A percentile compares a stretch with the other conserved stretches of the same genome.
phyloP scores from a whole-genome alignment of 345 rosid genomes.

The Pistacia vera region DNA sequence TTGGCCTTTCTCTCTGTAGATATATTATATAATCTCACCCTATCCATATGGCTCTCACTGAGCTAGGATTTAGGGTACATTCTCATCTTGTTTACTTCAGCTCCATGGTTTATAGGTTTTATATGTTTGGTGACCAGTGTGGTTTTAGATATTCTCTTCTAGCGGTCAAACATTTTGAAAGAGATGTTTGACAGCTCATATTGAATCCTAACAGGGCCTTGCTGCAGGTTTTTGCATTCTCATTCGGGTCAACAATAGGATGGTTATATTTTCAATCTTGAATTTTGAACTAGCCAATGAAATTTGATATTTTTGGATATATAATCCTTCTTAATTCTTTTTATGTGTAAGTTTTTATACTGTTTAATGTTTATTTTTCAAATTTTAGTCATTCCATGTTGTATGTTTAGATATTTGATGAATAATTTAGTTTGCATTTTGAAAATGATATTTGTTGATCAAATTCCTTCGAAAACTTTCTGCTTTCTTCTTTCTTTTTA shows the following conservation, averaged over 20 bases:
- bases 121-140: not conserved
- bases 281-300: not conserved
- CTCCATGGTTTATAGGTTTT: constrained; percentile 4
- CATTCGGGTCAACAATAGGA: not conserved
- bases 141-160: not conserved
- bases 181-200: not conserved
- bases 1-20: not conserved
- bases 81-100: not conserved
- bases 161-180: not conserved
- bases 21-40: not conserved
- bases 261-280: not conserved
- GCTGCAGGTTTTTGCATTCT: not conserved
- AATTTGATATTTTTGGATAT: not conserved
- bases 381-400: not conserved
- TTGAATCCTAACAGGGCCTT: not conserved
- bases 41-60: not conserved
- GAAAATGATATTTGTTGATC: not conserved
- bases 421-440: not conserved
- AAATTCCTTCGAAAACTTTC: not conserved
- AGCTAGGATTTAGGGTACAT: not conserved
- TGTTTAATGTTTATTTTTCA: not conserved
- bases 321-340: not conserved
- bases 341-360: not conserved
- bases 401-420: not conserved
- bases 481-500: not conserved